Evolutionary conservation across 495 filamentous ascomycete species (phyloP), one percentile per base, ranked within the genome.

Genomic region (Hypomontagnella monticulosa): DNA sequence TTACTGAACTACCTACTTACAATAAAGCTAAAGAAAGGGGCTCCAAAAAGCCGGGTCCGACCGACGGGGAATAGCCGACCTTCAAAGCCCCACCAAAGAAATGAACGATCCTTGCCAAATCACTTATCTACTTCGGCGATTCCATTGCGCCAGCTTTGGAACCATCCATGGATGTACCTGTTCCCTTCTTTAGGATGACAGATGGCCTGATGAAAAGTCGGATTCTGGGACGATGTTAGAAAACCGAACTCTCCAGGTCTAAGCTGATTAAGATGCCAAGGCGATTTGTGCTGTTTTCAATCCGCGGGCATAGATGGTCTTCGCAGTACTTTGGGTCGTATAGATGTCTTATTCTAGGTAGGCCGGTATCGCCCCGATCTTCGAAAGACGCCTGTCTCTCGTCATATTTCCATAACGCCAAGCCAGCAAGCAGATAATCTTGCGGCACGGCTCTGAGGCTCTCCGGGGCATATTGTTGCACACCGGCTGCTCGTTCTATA

Each of bases 21-120:
- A 16, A 60, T 15, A 5, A 37, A 57, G 11, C 47, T 33, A 38
- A 19, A 53, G 15, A 57, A 67, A 53, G 50, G 37, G 46, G 52
- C 4, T 18, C 9, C 10, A 47, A 53, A 49, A 53, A 37, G 42
- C 53, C 44, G 52, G 57, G 52, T 48, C 33, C 19, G 41, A 53
- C 57, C 57, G 51, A 52, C 41, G 59, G 41, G 38, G 41, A 33
- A 18, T 49, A 33, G 42, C 34, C 54, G 36, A 36, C 44, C 19
- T 34, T 12, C 4, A 8, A 16, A 36, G 20, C 63, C 63, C 63
- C 63, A 48, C 63, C 63, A 48, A 30, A 40, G 15, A 9, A 34
- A 14, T 56, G 36, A 46, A 53, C 19, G 16, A 15, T 50, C 14
- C 47, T 14, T 50, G 23, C 36, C 36, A 49, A 14, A 16, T 44